phyloP scores from a whole-genome alignment of 2,329 filamentous ascomycete species.

The Capronia americana region DNA sequence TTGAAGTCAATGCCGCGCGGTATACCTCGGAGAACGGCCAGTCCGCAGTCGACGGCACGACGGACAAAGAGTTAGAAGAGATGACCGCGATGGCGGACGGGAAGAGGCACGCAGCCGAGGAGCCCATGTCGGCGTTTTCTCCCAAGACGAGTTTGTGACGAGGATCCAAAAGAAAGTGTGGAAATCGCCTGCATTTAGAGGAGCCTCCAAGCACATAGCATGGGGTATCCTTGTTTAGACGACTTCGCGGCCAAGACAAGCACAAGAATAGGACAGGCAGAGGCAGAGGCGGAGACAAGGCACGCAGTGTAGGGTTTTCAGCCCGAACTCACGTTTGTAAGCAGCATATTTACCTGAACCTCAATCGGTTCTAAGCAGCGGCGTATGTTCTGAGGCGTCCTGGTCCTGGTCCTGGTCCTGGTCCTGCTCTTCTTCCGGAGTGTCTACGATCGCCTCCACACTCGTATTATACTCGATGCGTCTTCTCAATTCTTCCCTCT shows the following conservation, averaged over 20 bases:
- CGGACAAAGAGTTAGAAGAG: constrained; percentile 39
- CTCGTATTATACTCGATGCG: constrained; percentile 28
- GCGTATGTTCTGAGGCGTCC: constrained; percentile 27
- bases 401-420: background rate
- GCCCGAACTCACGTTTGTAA: background rate
- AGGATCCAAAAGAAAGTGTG: background rate
- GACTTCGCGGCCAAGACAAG: background rate
- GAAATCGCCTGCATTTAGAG: background rate
- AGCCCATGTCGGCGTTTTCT: constrained; percentile 19
- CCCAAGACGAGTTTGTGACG: constrained; percentile 11
- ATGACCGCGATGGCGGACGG: constrained; percentile 39
- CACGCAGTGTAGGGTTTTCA: background rate
- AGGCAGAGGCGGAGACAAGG: background rate
- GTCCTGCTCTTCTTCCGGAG: background rate
- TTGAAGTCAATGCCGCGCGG: constrained; percentile 46
- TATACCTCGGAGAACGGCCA: constrained; percentile 34
- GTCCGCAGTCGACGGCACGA: constrained; percentile 32
- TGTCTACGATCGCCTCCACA: constrained; percentile 2
- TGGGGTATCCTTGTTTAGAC: background rate
- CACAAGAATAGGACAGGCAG: background rate
- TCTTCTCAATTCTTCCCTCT: constrained; percentile 33
- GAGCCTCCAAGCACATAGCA: background rate
- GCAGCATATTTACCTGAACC: background rate
- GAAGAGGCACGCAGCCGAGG: constrained; percentile 34
- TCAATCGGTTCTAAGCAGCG: constrained; percentile 25